These are phyloP conservation scores for Krasilnikovozyma curviuscula DNA, from an alignment of 768 basidiomycete species.

Conservation along the genomic window DNA sequence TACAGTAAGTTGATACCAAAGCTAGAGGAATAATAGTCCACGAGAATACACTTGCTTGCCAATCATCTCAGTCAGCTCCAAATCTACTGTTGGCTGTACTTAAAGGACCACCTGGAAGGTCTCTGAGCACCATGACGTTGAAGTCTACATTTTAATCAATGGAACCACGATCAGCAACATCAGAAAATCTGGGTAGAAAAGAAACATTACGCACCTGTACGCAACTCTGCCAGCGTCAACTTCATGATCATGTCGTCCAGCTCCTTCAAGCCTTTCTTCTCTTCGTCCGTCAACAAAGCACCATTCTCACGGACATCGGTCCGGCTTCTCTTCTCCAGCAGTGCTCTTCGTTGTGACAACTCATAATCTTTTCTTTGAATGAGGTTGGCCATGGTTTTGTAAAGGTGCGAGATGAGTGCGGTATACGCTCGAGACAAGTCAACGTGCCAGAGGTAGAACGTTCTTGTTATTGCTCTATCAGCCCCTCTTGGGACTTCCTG, in stretches of 20 bases:
- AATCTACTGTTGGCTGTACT: background rate
- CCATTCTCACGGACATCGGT: conserved; percentile 60
- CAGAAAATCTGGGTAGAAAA: background rate
- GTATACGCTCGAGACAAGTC: conserved; percentile 68
- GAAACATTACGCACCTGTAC: conserved; percentile 30
- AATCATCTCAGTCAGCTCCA: no score
- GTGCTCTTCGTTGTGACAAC: conserved; percentile 46
- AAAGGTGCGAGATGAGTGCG: conserved; percentile 52
- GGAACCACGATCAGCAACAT: background rate
- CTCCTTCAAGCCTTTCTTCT: conserved; percentile 47
- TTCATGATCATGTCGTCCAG: conserved; percentile 59
- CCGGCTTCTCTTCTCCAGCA: conserved; percentile 62
- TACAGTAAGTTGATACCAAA: no score
- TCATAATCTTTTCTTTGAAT: conserved; percentile 53
- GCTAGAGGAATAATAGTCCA: no score
- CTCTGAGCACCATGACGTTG: conserved; percentile 70
- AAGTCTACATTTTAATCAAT: conserved; percentile 34
- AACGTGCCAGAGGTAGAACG: conserved; percentile 88
- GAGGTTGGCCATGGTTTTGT: conserved; percentile 82
- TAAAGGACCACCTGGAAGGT: conserved; percentile 35
- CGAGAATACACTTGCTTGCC: no score
- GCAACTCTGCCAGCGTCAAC: conserved; percentile 57
- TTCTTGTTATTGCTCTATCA: conserved; percentile 71
- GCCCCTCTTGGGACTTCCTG: conserved; percentile 84
- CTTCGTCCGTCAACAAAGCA: conserved; percentile 43